These are phyloP conservation scores for Ceratocystis diversiconidia DNA, from an alignment of 2,329 filamentous ascomycete species.

Conservation along the genomic window DNA sequence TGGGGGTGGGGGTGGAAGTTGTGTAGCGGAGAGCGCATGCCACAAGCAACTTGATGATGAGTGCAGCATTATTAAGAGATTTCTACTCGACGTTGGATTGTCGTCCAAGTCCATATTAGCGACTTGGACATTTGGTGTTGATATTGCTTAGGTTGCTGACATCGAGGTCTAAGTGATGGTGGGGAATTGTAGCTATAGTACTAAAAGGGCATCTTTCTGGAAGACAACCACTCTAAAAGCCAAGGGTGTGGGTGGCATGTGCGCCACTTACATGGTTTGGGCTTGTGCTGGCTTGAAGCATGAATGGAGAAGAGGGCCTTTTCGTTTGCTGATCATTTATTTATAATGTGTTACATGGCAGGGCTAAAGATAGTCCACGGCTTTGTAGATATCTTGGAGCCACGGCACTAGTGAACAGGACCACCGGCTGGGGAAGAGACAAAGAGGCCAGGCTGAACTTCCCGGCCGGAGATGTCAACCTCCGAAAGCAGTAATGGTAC, in stretches of 20 bases:
- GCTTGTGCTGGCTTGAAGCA: neutral
- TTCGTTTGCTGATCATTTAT: too few relatives aligned
- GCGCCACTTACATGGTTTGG: neutral
- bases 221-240: constrained; percentile 5
- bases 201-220: neutral
- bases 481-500: neutral
- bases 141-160: too few relatives aligned
- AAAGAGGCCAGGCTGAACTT: neutral
- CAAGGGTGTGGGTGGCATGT: neutral
- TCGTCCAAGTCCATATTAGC: too few relatives aligned
- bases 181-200: neutral
- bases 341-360: neutral
- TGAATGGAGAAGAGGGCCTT: too few relatives aligned
- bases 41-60: too few relatives aligned
- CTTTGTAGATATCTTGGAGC: neutral
- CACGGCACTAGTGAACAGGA: neutral
- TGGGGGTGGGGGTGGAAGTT: neutral
- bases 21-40: neutral
- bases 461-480: neutral
- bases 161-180: neutral
- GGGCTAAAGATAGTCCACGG: too few relatives aligned
- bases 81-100: too few relatives aligned
- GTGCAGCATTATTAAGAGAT: too few relatives aligned
- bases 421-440: too few relatives aligned
- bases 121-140: too few relatives aligned